Percentiles rank a stretch among this genome's conserved stretches.
Conservation (phyloP, 2,329 filamentous ascomycete species). For the Lachnellula cervina region DNA sequence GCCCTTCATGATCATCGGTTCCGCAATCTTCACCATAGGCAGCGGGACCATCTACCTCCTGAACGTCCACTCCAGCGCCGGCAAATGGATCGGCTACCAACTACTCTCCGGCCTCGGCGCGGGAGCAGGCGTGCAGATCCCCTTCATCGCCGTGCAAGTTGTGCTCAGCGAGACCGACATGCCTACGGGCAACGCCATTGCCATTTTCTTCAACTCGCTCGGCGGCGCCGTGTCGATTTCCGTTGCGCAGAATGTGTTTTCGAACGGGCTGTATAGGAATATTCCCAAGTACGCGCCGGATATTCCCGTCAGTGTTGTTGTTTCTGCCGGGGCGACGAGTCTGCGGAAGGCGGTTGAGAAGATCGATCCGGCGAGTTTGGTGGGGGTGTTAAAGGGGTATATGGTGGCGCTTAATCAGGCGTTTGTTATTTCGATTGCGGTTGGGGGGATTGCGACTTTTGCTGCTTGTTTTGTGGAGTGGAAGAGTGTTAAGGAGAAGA, state of each 20-base stretch:
- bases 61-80: conserved; percentile 38
- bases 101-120: conserved; percentile 44
- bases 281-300: conserved; percentile 32
- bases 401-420: conserved; percentile 23
- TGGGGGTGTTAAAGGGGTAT: conserved; percentile 39
- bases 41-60: conserved; percentile 40
- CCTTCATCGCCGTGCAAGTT: conserved; percentile 47
- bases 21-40: conserved; percentile 39
- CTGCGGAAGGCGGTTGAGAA: conserved; percentile 33
- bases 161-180: conserved; percentile 48
- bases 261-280: conserved; percentile 22
- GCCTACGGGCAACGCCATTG: conserved; percentile 50
- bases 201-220: conserved; percentile 55
- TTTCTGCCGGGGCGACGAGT: conserved; percentile 41
- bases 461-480: conserved; percentile 29
- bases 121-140: conserved; percentile 41
- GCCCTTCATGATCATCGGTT: conserved; percentile 43
- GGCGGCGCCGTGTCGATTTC: conserved; percentile 55
- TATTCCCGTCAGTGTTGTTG: conserved; percentile 25
- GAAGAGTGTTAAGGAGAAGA: conserved; percentile 32
- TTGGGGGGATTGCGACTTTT: conserved; percentile 24
- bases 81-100: conserved; percentile 50
- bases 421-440: conserved; percentile 28
- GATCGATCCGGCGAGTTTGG: conserved; percentile 27
- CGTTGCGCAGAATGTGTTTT: conserved; percentile 48